Percentiles rank a stretch among this genome's conserved stretches.
Conservation (phyloP, 805 yeast species). For the Starmerella etchellsii region DNA sequence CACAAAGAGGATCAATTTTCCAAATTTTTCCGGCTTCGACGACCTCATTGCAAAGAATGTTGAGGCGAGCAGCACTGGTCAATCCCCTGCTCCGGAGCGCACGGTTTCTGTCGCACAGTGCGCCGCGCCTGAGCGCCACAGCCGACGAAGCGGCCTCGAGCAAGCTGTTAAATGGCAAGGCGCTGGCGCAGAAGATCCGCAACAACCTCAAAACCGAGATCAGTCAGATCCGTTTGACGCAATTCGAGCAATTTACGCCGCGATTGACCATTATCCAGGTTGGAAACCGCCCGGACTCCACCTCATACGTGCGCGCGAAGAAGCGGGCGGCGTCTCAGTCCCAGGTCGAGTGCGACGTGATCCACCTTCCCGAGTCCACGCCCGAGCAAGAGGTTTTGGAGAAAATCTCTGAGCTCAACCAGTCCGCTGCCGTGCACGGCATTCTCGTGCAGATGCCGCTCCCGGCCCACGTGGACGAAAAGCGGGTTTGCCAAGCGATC, state of each 20-base stretch:
- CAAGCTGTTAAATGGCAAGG: constrained; percentile 44
- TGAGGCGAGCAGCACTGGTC: background rate
- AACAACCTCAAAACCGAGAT: constrained; percentile 41
- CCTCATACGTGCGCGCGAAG: constrained; percentile 85
- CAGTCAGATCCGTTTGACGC: constrained; percentile 30
- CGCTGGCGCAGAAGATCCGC: constrained; percentile 42
- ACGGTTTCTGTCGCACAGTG: background rate
- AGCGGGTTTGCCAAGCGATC: constrained; percentile 64
- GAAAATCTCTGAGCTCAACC: constrained; percentile 51
- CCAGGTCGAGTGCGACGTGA: constrained; percentile 53
- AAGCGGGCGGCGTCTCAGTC: constrained; percentile 78
- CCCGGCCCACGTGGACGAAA: constrained; percentile 71
- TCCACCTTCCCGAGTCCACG: constrained; percentile 50
- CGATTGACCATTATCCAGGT: constrained; percentile 76
- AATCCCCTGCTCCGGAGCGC: background rate
- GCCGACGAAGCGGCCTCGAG: background rate
- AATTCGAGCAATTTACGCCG: constrained; percentile 50
- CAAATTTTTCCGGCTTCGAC: too few relatives aligned
- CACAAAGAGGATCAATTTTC: too few relatives aligned
- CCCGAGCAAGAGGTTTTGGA: constrained; percentile 46
- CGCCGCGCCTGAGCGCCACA: constrained; percentile 4
- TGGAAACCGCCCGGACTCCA: constrained; percentile 81
- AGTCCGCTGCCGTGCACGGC: constrained; percentile 70
- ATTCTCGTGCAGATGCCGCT: constrained; percentile 81
- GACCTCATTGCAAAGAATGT: too few relatives aligned